A percentile compares a stretch with the other conserved stretches of the same genome.
These are phyloP conservation scores for Chlamydomonas incerta DNA, from an alignment of 139 green algal species.

Conservation along the genomic window DNA sequence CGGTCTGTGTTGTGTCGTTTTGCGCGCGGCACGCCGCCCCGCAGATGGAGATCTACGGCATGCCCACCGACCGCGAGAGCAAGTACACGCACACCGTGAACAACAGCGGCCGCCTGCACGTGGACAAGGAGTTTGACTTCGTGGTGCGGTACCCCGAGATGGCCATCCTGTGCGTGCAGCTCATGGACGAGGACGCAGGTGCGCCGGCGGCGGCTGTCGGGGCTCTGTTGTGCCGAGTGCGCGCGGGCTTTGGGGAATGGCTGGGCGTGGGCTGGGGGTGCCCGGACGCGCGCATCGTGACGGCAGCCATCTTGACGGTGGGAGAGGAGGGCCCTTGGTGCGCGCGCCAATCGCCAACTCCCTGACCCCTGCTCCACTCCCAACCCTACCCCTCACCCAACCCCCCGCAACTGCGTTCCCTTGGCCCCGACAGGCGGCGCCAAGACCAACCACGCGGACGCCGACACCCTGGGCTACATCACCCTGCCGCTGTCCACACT, in stretches of 20 bases:
- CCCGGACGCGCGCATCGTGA: no score
- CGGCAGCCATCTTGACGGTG: no score
- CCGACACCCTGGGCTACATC: slow-evolving; percentile 22
- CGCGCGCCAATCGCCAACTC: no score
- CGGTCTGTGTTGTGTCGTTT: no score
- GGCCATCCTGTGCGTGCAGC: slow-evolving; percentile 33
- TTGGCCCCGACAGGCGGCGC: no score
- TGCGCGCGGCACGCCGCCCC: neutral
- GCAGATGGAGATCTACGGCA: slow-evolving; percentile 40
- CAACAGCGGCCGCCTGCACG: slow-evolving; percentile 30
- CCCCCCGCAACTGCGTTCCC: no score
- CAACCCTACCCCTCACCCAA: no score
- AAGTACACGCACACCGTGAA: neutral
- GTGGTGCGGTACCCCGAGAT: slow-evolving; percentile 40
- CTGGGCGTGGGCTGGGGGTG: no score
- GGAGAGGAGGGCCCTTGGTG: no score
- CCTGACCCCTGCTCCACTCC: no score
- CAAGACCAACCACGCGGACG: neutral
- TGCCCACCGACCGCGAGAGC: slow-evolving; percentile 28
- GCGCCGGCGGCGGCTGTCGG: neutral
- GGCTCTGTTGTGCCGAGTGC: no score
- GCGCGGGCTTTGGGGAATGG: no score
- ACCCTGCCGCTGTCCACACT: slow-evolving; percentile 10
- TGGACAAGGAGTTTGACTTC: slow-evolving; percentile 24
- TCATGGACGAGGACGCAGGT: slow-evolving; percentile 47